A percentile compares a stretch with the other conserved stretches of the same genome.
These are phyloP conservation scores for Boletus sp. DNA, from an alignment of 768 basidiomycete genomes.

Conservation along the genomic window DNA sequence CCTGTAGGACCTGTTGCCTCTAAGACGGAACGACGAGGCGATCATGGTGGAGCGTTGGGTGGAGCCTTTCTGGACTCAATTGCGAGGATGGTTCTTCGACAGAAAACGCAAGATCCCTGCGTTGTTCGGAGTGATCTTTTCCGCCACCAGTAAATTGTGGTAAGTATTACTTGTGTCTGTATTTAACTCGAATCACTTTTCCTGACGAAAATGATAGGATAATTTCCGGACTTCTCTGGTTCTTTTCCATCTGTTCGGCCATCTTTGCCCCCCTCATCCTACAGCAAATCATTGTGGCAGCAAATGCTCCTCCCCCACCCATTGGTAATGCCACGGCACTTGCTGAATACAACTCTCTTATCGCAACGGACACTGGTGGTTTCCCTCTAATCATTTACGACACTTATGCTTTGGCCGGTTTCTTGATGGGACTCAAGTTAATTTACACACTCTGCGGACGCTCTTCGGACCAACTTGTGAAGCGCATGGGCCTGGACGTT, in stretches of 20 bases:
- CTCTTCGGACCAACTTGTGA: constrained; percentile 29
- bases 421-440: constrained; percentile 27
- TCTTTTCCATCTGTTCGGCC: constrained; percentile 21
- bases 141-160: constrained; percentile 18
- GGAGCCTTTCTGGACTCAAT: constrained; percentile 24
- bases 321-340: constrained; percentile 19
- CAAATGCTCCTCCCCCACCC: constrained; percentile 19
- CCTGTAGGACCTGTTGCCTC: constrained; percentile 25
- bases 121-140: constrained; percentile 18
- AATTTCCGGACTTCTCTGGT: constrained; percentile 29
- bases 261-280: constrained; percentile 27
- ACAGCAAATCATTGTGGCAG: constrained; percentile 29
- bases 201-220: constrained; percentile 14
- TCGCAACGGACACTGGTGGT: constrained; percentile 26
- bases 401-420: constrained; percentile 24
- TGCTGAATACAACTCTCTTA: constrained; percentile 18
- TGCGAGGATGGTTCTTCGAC: constrained; percentile 21
- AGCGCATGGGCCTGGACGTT: constrained; percentile 29
- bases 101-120: constrained; percentile 11
- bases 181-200: background rate
- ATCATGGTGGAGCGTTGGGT: constrained; percentile 24
- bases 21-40: constrained; percentile 27
- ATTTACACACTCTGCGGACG: constrained; percentile 27
- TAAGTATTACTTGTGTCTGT: background rate
- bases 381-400: constrained; percentile 27